Conservation (phyloP, 208 protist genomes). For the Acanthamoeba triangularis region DNA sequence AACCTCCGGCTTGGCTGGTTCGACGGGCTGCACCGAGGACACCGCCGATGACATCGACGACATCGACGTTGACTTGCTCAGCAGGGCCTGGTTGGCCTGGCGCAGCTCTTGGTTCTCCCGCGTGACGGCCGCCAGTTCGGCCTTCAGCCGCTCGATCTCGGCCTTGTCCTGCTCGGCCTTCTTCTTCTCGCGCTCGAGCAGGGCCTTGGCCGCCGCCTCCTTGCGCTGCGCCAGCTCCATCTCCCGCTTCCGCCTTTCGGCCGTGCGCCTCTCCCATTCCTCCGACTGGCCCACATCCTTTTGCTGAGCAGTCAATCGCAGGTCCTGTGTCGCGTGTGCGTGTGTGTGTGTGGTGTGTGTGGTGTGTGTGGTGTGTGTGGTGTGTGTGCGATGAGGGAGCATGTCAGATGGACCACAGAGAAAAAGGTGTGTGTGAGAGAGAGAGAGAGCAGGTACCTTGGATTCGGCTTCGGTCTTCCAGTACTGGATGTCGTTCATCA, state of each 20-base stretch:
- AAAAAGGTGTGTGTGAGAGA: no score
- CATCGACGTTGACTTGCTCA: neutral
- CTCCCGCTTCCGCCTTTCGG: neutral
- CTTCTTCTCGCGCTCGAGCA: constrained; percentile 44
- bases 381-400: neutral
- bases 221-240: constrained; percentile 16
- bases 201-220: constrained; percentile 47
- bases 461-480: constrained; percentile 42
- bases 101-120: constrained; percentile 2
- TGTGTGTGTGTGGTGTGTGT: neutral
- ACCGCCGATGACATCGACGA: neutral
- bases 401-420: neutral
- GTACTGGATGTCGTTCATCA: constrained; percentile 28
- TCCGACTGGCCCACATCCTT: neutral
- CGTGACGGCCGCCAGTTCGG: neutral
- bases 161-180: constrained; percentile 45
- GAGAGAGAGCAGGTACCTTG: neutral
- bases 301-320: constrained; percentile 27
- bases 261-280: constrained; percentile 16
- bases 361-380: neutral
- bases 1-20: neutral
- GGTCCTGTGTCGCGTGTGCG: neutral
- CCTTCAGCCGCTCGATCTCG: neutral
- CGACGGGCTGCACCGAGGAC: no score
- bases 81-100: neutral